Evolutionary conservation across 179 eudicot genomes (phyloP), one percentile per base, ranked within the genome.

Genomic region (Nepenthes alata): DNA sequence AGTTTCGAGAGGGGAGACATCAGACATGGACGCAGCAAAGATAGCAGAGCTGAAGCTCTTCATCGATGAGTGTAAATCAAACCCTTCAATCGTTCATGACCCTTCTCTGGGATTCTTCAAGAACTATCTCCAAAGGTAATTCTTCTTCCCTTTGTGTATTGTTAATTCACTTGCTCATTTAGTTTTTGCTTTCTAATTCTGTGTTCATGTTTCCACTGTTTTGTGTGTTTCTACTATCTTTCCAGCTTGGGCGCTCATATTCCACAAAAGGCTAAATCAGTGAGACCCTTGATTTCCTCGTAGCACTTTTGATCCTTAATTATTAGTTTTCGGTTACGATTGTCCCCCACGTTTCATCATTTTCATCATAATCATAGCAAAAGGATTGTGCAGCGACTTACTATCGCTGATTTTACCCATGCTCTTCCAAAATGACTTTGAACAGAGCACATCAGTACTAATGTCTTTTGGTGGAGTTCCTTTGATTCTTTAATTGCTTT

Each of bases 51-150:
- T 91, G 73, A 79, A 79, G 74, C 75, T 72, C 39, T 88, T 88
- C 76, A 53, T 91, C 34, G 79, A 82, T 2, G 83, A 64, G 61
- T 91, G 94, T 77, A 79, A 85, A 63, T 67, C 90, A 13, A 63
- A 82, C 15, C 97, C 96, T 8, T 79, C 96, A n/a, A n/a, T 84
- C 55, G 91, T 91, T 63, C 37, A 70, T 47, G 82, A 88, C 72
- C 94, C 96, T 55, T 85, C 96, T 11, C 85, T 91, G 56, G 77
- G 87, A 15, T 91, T 91, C 84, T 91, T 91, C 82, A 72, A 81
- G 44, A 88, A 85, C 4, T 88, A 91, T 58, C 77, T 91, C 64
- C 79, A 85, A 64, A 83, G 93, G 97, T 90, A 70, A 5, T 11
- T 13, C 6, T 47, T 41, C 45, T 41, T 41, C 8, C 5, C 37